Conservation (phyloP, 83 land plant species). For the Isoetes engelmannii region DNA sequence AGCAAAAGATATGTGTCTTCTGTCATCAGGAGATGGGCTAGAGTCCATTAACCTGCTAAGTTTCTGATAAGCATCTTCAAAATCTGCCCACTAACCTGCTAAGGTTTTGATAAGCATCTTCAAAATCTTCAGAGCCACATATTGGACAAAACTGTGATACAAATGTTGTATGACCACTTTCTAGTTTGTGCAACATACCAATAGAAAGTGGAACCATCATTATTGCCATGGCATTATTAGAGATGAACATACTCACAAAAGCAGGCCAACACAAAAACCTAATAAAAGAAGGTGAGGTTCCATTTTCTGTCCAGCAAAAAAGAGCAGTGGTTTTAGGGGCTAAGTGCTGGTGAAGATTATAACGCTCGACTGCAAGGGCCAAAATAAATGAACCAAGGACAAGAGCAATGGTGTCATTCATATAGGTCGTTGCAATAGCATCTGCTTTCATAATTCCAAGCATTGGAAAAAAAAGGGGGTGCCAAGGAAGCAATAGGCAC, state of each 20-base stretch:
- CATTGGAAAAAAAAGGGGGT: conserved; percentile 69
- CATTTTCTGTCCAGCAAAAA: conserved; percentile 62
- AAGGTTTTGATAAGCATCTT: no score
- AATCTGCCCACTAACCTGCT: no score
- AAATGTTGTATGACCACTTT: conserved; percentile 21
- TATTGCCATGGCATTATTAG: conserved; percentile 69
- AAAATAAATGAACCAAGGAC: conserved; percentile 82
- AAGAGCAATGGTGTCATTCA: conserved; percentile 64
- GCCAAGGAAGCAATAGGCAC: conserved; percentile 71
- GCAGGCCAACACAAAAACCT: conserved; percentile 72
- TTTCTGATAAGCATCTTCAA: neutral
- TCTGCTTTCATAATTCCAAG: conserved; percentile 51
- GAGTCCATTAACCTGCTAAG: no score
- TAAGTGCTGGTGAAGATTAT: conserved; percentile 57
- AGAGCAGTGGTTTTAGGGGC: conserved; percentile 62
- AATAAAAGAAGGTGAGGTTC: conserved; percentile 59
- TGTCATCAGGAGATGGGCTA: no score
- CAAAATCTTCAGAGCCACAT: conserved; percentile 8
- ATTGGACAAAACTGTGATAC: conserved; percentile 10
- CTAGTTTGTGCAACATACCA: conserved; percentile 48
- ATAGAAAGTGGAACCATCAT: conserved; percentile 92
- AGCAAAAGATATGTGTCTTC: no score
- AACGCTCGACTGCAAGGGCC: conserved; percentile 70
- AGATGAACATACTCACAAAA: conserved; percentile 92
- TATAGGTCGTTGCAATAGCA: conserved; percentile 56